Evolutionary conservation across 495 filamentous ascomycete genomes (phyloP), one percentile per base, ranked within the genome.

Genomic region (Hyphodiscus hymeniophilus): DNA sequence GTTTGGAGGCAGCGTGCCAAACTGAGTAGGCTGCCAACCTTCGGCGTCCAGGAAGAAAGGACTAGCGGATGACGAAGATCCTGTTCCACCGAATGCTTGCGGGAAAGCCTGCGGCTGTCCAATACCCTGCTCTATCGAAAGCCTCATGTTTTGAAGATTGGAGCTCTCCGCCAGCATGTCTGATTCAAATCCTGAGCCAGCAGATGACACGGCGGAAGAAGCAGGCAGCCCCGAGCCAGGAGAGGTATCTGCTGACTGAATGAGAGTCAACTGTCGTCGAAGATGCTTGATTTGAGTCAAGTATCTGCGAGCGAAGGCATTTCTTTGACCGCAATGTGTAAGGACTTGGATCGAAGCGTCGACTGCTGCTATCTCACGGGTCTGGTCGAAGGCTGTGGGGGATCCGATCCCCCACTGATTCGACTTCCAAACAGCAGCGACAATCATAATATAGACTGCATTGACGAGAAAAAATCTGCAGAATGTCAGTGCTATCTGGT

Each of bases 381-480:
- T 3, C 16, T 52, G 49, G 15, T 46, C 42, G 22, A 21, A 32
- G 3, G 23, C 5, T n/a, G n/a, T 28, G 40, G 30, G 28, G 7
- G 23, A 7, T 23, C 31, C 39, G n/a, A 17, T 17, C 1, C 48
- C 32, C 15, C 24, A 46, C 33, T 46, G 49, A 23, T 46, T 52
- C 15, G 31, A 28, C 16, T 52, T 52, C 49, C 49, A 52, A 34
- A 46, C 35, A 33, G 35, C 49, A 2, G 33, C 42, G 22, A 52
- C 33, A 23, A 52, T 40, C 42, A 52, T 52, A 23, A 52, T 46
- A 33, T 52, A 42, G n/a, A 42, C 49, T 30, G 49, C 49, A 32
- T 45, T 52, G 22, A 52, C 35, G 16, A 52, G 15, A 42, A 52
- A 52, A 46, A 46, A 52, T 12, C 49, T 52, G 42, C 46, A 23